A percentile compares a stretch with the other conserved stretches of the same genome.
phyloP scores from a whole-genome alignment of 1,284 basidiomycete genomes.

The Ceratobasidium papillatum region DNA sequence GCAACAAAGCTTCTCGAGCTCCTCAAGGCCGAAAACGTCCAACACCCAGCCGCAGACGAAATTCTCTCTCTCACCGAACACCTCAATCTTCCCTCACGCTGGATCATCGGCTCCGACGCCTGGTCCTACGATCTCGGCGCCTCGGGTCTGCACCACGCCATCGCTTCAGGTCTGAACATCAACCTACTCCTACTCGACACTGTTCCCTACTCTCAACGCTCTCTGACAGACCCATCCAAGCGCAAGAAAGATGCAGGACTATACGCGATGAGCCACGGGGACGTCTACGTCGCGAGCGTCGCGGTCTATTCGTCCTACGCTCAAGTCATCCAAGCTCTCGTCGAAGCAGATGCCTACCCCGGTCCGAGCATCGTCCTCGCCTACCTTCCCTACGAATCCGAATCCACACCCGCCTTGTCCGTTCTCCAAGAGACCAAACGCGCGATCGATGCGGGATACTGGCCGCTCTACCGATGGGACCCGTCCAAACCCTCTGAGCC shows the following conservation, averaged over 20 bases:
- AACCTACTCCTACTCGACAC: constrained; percentile 98
- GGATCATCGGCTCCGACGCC: constrained; percentile 97
- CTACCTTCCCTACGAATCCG: constrained; percentile 88
- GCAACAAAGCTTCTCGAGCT: constrained; percentile 17
- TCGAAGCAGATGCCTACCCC: constrained; percentile 90
- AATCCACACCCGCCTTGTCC: constrained; percentile 83
- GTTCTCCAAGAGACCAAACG: constrained; percentile 97
- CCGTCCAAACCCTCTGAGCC: constrained; percentile 85
- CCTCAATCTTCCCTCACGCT: constrained; percentile 76
- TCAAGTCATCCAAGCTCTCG: constrained; percentile 91
- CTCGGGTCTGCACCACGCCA: constrained; percentile 95
- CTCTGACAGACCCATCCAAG: constrained; percentile 71
- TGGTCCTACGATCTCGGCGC: constrained; percentile 98
- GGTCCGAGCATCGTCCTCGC: constrained; percentile 95
- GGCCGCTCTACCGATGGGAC: constrained; percentile 99
- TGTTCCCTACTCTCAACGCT: constrained; percentile 82
- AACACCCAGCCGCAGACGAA: constrained; percentile 60
- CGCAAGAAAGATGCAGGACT: constrained; percentile 93
- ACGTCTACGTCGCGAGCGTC: constrained; percentile 94
- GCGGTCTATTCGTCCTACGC: constrained; percentile 96
- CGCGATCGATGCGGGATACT: constrained; percentile 95
- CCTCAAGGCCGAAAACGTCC: constrained; percentile 45
- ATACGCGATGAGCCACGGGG: constrained; percentile 99
- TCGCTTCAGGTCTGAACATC: constrained; percentile 89
- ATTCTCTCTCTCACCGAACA: constrained; percentile 69